Base-by-base conservation (phyloP, 768 basidiomycete species). In the Boletus rubescentipes region DNA sequence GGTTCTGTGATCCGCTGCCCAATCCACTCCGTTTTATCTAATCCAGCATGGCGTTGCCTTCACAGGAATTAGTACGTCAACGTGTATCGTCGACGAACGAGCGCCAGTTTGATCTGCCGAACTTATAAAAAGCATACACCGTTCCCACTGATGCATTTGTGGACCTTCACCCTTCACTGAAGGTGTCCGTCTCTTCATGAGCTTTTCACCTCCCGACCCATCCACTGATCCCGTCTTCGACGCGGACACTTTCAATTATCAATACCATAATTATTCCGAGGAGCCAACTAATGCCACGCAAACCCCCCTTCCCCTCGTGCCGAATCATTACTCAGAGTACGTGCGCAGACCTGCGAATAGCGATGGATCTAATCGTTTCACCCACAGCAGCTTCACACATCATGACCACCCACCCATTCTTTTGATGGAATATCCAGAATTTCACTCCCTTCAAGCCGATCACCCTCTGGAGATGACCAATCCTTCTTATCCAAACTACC, bases 21-120 rank as follows among this genome's bases (percentile, higher is more conserved):
- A 29, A 39, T 38, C 20, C 26, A 26, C 2, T 34, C 49, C 55
- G 46, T 18, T 20, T 43, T 52, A 51, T 57, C 45, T 23, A 51
- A 52, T 39, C n/a, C 23, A 11, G 35, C 5, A 31, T 38, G 18
- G 16, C 18, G 5, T 12, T 36, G 10, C 14, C n/a, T 26, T 21
- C 42, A 45, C 54, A 50, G 42, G 18, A 44, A 43, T n/a, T 18
- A 20, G 3, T 23, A 10, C 32, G 20, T 35, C 37, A 29, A 31
- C 2, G 36, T 26, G 26, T 6, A 14, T 5, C 18, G n/a, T 20
- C 31, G 5, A 9, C 8, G 1, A 15, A 39, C 20, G 16, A 18
- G 53, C 55, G 40, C 37, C n/a, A 16, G 21, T 9, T 20, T 32
- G 14, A 8, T 32, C 43, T 16, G 40, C 3, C 8, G n/a, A 9